Percentiles rank a stretch among this genome's conserved stretches.
phyloP scores from a whole-genome alignment of 1,284 basidiomycete species.

The Phlebopus sp. region DNA sequence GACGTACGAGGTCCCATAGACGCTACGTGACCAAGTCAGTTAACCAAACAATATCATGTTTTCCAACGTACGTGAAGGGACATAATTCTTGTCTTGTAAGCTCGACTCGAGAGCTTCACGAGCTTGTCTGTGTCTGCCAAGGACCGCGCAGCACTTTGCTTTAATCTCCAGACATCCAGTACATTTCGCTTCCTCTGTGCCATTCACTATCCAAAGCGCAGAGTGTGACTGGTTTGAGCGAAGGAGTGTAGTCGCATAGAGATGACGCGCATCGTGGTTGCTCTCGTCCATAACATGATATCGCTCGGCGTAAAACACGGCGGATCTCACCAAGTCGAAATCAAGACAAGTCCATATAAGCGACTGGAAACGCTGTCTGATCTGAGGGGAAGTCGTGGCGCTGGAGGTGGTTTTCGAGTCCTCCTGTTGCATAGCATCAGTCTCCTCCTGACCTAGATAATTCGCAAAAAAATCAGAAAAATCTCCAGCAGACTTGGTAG shows the following conservation, averaged over 20 bases:
- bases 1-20: slow-evolving; percentile 50
- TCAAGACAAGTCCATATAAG: slow-evolving; percentile 79
- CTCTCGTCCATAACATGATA: slow-evolving; percentile 64
- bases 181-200: slow-evolving; percentile 57
- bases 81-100: slow-evolving; percentile 48
- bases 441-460: slow-evolving; percentile 10
- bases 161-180: slow-evolving; percentile 77
- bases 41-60: slow-evolving; percentile 8
- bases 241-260: slow-evolving; percentile 78
- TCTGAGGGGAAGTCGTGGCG: slow-evolving; percentile 46
- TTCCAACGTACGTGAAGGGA: slow-evolving; percentile 51
- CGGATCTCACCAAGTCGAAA: slow-evolving; percentile 68
- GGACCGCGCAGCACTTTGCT: slow-evolving; percentile 68
- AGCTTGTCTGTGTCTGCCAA: slow-evolving; percentile 72
- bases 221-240: slow-evolving; percentile 74
- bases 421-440: slow-evolving; percentile 47
- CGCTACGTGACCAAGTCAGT: slow-evolving; percentile 36
- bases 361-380: slow-evolving; percentile 63
- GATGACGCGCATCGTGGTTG: slow-evolving; percentile 81
- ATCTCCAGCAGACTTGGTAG: slow-evolving; percentile 16
- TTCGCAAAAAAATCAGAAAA: slow-evolving; percentile 18
- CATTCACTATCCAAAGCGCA: slow-evolving; percentile 68
- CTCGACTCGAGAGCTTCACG: slow-evolving; percentile 67
- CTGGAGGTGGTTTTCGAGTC: slow-evolving; percentile 32
- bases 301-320: slow-evolving; percentile 79